Base-by-base conservation (phyloP, 2,329 filamentous ascomycete species). In the Lithohypha guttulata region DNA sequence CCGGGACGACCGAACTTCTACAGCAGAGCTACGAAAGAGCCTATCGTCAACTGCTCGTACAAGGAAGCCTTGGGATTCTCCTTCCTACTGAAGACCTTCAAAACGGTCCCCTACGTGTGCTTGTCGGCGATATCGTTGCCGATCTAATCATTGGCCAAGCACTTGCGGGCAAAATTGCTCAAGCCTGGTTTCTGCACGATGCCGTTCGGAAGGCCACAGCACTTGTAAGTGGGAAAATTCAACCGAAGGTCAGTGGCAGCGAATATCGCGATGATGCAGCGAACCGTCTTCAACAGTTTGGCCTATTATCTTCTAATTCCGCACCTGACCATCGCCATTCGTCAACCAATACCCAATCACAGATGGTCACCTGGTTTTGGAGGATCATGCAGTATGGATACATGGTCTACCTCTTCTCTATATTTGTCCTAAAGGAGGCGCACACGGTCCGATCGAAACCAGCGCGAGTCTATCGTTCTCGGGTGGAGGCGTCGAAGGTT, bases 61-160 rank as follows among this genome's bases (percentile, higher is more conserved):
- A 87, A 55, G 84, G 81, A 20, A 70, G 86, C 25, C 66, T 98
- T 45, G 80, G 84, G 17, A 70, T 94, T 37, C 71, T 98, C 11
- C 70, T 98, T 14, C 91, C 91, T 7, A 91, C 86, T 11, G 89
- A 96, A 54, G 89, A 96, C 58, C 68, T 96, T 26, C 78, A 89
- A 54, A 96, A 94, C 58, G 76, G 76, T 39, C 93, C 84, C 58
- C 68, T 96, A 53, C 81, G 83, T 41, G 73, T 84, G 23, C 68
- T 98, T 45, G 81, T 95, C 46, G 77, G 79, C 39, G 85, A 95
- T 61, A 82, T 96, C 48, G 70, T 96, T 45, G 84, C 86, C 5
- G 86, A 95, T 60, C 77, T 93, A 57, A 84, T 96, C 46, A 69
- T 98, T 48, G 84, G 84, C 46, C 86, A 84, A 51, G 73, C 81